phyloP scores from a whole-genome alignment of 805 yeast species.

The Candida alai region DNA sequence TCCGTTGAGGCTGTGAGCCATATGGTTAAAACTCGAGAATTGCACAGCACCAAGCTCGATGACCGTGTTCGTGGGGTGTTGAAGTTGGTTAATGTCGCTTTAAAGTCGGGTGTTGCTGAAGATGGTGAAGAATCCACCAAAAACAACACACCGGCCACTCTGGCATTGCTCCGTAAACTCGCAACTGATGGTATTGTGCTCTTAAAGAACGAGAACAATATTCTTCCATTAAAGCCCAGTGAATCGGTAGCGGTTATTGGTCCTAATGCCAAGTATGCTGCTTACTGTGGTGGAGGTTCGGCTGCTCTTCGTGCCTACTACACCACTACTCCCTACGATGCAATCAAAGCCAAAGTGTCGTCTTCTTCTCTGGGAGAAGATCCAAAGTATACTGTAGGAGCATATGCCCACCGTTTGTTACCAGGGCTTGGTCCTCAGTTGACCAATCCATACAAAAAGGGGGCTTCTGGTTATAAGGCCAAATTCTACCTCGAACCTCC shows the following conservation, averaged over 20 bases:
- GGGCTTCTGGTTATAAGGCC: constrained; percentile 20
- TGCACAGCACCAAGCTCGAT: constrained; percentile 22
- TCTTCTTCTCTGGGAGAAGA: too few species aligned
- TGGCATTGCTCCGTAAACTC: constrained; percentile 17
- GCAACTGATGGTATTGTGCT: constrained; percentile 27
- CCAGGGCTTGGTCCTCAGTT: constrained; percentile 24
- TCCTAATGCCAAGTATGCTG: constrained; percentile 26
- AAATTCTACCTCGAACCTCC: constrained; percentile 19
- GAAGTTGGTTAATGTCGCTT: constrained; percentile 22
- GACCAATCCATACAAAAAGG: constrained; percentile 19
- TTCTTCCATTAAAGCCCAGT: constrained; percentile 29
- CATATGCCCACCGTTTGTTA: constrained; percentile 24
- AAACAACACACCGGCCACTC: constrained; percentile 24
- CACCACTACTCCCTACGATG: constrained; percentile 24
- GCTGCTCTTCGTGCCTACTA: constrained; percentile 26
- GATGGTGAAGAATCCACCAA: constrained; percentile 17
- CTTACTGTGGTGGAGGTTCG: constrained; percentile 34
- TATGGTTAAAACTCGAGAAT: constrained; percentile 23
- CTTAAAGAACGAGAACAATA: constrained; percentile 22
- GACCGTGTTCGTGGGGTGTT: constrained; percentile 26
- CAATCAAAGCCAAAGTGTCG: constrained; percentile 14
- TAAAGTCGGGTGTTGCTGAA: constrained; percentile 19
- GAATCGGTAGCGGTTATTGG: constrained; percentile 31
- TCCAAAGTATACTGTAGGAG: constrained; percentile 29
- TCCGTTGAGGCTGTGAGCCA: constrained; percentile 14